These are phyloP conservation scores for Epichloe elymi DNA, from an alignment of 2,329 filamentous ascomycete genomes.

Conservation along the genomic window DNA sequence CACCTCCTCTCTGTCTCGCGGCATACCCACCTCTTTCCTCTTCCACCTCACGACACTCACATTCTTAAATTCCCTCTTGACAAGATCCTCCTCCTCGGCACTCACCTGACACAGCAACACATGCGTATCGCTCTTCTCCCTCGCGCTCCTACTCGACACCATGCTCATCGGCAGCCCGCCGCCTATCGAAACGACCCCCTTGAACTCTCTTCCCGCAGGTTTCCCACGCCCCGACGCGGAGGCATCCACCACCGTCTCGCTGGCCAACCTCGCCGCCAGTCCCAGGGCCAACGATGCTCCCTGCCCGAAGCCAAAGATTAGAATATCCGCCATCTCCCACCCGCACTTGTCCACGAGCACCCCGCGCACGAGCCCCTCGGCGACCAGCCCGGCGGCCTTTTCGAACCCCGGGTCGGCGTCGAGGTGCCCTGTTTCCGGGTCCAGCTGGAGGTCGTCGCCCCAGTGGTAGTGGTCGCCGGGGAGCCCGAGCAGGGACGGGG, in stretches of 20 bases:
- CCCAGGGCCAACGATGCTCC: conserved; percentile 50
- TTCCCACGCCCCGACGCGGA: conserved; percentile 7
- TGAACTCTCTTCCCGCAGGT: conserved; percentile 19
- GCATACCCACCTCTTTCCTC: conserved; percentile 66
- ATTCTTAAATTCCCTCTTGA: conserved; percentile 53
- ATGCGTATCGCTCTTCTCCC: conserved; percentile 47
- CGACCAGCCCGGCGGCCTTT: conserved; percentile 32
- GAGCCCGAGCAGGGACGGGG: conserved; percentile 45
- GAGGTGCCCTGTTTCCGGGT: conserved; percentile 35
- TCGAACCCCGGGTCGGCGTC: conserved; percentile 50
- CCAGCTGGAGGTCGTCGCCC: conserved; percentile 52
- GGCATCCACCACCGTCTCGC: conserved; percentile 21
- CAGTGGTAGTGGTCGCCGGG: conserved; percentile 39
- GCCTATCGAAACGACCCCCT: conserved; percentile 48
- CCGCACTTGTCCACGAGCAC: conserved; percentile 42
- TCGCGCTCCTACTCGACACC: conserved; percentile 29
- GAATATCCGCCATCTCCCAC: conserved; percentile 44
- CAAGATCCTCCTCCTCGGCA: conserved; percentile 45
- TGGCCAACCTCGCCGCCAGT: conserved; percentile 29
- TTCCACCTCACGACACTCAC: conserved; percentile 58
- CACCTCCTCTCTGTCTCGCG: conserved; percentile 72
- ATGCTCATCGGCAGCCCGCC: conserved; percentile 42
- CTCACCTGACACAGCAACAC: conserved; percentile 49
- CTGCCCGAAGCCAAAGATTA: conserved; percentile 56
- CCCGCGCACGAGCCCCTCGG: conserved; percentile 35